Evolutionary conservation across 371 early-diverging fungal species (phyloP).

Genomic region (Blastocladiella emersonii): DNA sequence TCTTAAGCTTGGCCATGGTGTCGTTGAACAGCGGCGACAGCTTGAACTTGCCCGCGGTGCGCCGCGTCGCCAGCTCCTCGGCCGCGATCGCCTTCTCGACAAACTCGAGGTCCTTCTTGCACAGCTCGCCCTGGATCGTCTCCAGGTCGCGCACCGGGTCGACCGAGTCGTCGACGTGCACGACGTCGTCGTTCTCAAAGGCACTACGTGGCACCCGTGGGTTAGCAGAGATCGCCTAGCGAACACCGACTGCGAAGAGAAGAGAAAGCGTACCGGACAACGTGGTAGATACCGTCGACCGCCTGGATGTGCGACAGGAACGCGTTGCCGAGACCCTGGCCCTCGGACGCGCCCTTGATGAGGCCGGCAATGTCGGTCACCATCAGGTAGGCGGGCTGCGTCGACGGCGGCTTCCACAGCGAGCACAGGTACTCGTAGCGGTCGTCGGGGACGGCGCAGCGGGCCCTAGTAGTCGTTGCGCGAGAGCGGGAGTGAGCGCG

Average conservation of each 20-base stretch:
- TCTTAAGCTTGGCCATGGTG: conserved; percentile 2
- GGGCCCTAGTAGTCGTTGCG: conserved; percentile 8
- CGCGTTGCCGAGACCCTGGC: conserved; percentile 91
- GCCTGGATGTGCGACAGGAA: conserved; percentile 95
- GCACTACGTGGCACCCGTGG: neutral
- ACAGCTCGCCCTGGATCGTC: conserved; percentile 91
- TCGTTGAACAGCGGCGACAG: neutral
- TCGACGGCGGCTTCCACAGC: conserved; percentile 50
- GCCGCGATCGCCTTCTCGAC: conserved; percentile 48
- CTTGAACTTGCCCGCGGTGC: neutral
- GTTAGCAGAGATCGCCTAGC: too few species aligned
- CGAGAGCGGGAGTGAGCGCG: neutral
- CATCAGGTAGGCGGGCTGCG: conserved; percentile 66
- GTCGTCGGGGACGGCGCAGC: conserved; percentile 68
- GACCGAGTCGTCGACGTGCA: conserved; percentile 92
- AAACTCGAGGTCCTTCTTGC: conserved; percentile 88
- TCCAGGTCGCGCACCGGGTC: conserved; percentile 92
- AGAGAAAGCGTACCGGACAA: conserved; percentile 47
- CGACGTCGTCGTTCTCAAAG: conserved; percentile 75
- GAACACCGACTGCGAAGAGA: too few species aligned
- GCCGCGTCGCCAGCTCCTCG: neutral
- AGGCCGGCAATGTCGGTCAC: conserved; percentile 99
- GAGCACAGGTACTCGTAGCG: conserved; percentile 79
- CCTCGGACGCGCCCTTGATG: conserved; percentile 85
- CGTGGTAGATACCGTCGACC: conserved; percentile 97